Conservation (phyloP, 495 filamentous ascomycete genomes). For the Aspergillus nidulans region DNA sequence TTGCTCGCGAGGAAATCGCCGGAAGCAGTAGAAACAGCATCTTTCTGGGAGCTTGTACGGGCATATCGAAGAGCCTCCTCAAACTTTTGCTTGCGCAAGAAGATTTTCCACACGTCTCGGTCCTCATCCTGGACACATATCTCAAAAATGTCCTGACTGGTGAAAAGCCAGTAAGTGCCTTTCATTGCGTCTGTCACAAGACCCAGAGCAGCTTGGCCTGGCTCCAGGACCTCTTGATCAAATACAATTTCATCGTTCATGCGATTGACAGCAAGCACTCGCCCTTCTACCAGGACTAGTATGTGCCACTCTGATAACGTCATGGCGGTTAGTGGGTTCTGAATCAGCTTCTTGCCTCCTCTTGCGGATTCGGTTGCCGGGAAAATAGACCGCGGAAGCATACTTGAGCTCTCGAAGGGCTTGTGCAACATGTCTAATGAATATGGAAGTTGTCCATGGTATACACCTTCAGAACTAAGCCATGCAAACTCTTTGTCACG, state of each 20-base stretch:
- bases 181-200: slow-evolving; percentile 84
- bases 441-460: slow-evolving; percentile 66
- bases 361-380: slow-evolving; percentile 59
- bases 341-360: slow-evolving; percentile 58
- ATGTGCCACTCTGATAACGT: slow-evolving; percentile 91
- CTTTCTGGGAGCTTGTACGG: slow-evolving; percentile 65
- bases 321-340: slow-evolving; percentile 72
- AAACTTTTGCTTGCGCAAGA: slow-evolving; percentile 79
- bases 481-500: slow-evolving; percentile 80
- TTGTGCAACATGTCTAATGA: slow-evolving; percentile 41
- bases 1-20: slow-evolving; percentile 81
- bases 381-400: slow-evolving; percentile 68
- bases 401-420: slow-evolving; percentile 67
- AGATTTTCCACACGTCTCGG: slow-evolving; percentile 88
- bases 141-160: slow-evolving; percentile 83
- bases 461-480: slow-evolving; percentile 84
- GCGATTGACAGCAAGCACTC: slow-evolving; percentile 77
- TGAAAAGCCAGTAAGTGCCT: slow-evolving; percentile 96
- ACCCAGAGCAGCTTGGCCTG: slow-evolving; percentile 70
- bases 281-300: slow-evolving; percentile 74
- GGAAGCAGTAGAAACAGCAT: slow-evolving; percentile 82
- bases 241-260: slow-evolving; percentile 80
- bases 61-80: slow-evolving; percentile 83
- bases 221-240: slow-evolving; percentile 80
- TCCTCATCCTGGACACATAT: slow-evolving; percentile 87